Base-by-base conservation (phyloP, 108 stramenopile genomes). In the Cyclostephanos tholiformis region DNA sequence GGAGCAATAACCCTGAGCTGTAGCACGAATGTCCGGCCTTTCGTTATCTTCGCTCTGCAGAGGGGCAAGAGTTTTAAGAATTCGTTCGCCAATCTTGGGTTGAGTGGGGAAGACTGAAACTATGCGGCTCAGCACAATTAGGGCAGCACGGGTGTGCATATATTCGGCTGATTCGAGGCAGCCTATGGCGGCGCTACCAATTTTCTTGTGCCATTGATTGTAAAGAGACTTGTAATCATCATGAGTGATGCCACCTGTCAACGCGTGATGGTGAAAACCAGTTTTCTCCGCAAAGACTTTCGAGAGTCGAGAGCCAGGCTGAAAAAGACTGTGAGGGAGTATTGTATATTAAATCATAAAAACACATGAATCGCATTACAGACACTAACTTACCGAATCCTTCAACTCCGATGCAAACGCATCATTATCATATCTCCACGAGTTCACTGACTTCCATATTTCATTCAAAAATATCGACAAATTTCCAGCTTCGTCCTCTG, bases 401-500 rank as follows among this genome's bases (percentile, higher is more conserved):
- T 72, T 75, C 6, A 93, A 76, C 63, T 91, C 92, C 26, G 79
- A 67, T 16, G 91, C 88, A 73, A 84, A 96, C 3, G 72, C 52
- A 44, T 84, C 84, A 67, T 91, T 88, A 46, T 93, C 87, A 67
- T 91, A 88, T 44, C 91, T 87, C 94, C 94, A 97, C 58, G 69
- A 75, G 53, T 85, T 92, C 13, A 89, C 72, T 32, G 75, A 62
- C 50, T 79, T 88, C 88, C 92, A 94, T 4, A 82, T 86, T 69
- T 93, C 89, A 67, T 77, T 79, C 19, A 97, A 58, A 46, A 95
- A 79, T 46, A 95, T 86, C 12, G 90, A 86, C 10, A 91, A 48
- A 52, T 86, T 89, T 2, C 91, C 89, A 19, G 96, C 96, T 75
- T 97, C 96, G 48, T 85, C 88, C 77, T 97, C 96, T 2, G 96